Percentiles rank a stretch among this genome's conserved stretches.
phyloP scores from a whole-genome alignment of 78 protist species.

The Protostelium mycophagum region DNA sequence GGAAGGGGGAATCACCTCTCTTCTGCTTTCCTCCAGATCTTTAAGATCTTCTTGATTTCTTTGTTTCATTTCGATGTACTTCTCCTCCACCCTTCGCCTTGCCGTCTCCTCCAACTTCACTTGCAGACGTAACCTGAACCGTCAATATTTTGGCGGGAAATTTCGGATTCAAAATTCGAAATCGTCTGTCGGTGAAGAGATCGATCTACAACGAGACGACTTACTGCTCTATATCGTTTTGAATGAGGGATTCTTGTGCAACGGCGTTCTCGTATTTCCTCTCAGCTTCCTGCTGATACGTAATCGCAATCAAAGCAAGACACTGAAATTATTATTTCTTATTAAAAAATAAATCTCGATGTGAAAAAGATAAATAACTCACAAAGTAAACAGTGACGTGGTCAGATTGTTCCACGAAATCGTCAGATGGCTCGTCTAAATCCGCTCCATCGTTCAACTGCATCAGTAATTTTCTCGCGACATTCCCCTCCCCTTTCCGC shows the following conservation, averaged over 20 bases:
- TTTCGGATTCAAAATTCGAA: no score
- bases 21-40: neutral
- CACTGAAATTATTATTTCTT: neutral
- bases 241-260: neutral
- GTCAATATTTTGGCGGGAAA: no score
- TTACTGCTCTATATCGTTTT: neutral
- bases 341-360: neutral
- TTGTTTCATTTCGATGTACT: neutral
- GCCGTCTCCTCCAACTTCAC: neutral
- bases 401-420: no score
- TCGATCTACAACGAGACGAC: neutral
- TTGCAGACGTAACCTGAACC: neutral
- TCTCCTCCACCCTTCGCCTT: neutral
- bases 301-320: neutral
- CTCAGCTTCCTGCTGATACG: neutral
- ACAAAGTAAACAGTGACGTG: no score
- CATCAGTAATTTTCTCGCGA: neutral
- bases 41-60: neutral
- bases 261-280: neutral
- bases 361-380: no score
- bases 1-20: neutral
- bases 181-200: no score
- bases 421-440: neutral
- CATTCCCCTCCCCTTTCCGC: neutral
- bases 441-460: neutral